Percentiles rank a stretch among this genome's conserved stretches.
phyloP scores from a whole-genome alignment of 1,139 yeast genomes.

The Scheffersomyces illinoinensis region DNA sequence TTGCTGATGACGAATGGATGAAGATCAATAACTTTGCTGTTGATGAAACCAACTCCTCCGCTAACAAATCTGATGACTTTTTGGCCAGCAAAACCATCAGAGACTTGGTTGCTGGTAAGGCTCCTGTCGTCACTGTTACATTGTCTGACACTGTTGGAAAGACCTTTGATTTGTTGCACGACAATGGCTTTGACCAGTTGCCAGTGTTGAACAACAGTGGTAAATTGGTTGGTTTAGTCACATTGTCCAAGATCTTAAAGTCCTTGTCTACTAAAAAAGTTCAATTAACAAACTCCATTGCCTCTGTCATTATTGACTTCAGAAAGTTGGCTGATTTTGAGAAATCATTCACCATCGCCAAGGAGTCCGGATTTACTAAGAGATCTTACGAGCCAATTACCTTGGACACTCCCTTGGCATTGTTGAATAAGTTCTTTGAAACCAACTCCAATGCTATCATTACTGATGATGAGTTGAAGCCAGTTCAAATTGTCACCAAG shows the following conservation, averaged over 20 bases:
- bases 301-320: slow-evolving; percentile 70
- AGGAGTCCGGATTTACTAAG: slow-evolving; percentile 63
- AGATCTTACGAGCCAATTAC: slow-evolving; percentile 68
- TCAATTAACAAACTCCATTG: slow-evolving; percentile 60
- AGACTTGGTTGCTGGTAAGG: slow-evolving; percentile 64
- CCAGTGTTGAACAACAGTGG: slow-evolving; percentile 69
- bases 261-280: slow-evolving; percentile 65
- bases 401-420: slow-evolving; percentile 64
- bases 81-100: slow-evolving; percentile 52
- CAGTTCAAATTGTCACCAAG: slow-evolving; percentile 84
- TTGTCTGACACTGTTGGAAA: slow-evolving; percentile 61
- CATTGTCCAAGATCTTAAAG: slow-evolving; percentile 73
- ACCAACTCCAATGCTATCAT: slow-evolving; percentile 85
- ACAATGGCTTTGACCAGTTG: slow-evolving; percentile 82
- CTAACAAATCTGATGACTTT: slow-evolving; percentile 54
- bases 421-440: slow-evolving; percentile 79
- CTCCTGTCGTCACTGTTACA: slow-evolving; percentile 79
- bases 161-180: slow-evolving; percentile 71
- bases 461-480: slow-evolving; percentile 69
- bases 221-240: slow-evolving; percentile 73
- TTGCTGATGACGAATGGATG: slow-evolving; percentile 94
- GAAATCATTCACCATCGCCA: slow-evolving; percentile 64
- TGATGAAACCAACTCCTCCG: slow-evolving; percentile 47
- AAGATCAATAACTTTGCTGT: slow-evolving; percentile 68
- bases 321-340: slow-evolving; percentile 70